Conservation (phyloP, 768 basidiomycete species). For the button mushroom (Agaricus bisporus) region DNA sequence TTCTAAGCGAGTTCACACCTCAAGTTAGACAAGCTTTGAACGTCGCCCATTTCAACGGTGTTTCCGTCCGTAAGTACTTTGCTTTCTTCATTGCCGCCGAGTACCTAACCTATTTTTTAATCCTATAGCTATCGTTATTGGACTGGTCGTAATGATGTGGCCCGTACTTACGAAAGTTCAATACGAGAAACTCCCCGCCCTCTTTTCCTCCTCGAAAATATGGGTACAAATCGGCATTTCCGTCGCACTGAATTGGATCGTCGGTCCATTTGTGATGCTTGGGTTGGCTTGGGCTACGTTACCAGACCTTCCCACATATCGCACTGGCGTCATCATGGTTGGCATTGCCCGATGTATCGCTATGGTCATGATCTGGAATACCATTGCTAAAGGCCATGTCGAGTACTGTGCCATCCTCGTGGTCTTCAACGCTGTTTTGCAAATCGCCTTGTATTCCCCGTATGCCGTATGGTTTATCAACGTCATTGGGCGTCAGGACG, state of each 20-base stretch:
- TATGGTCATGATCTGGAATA: conserved; percentile 82
- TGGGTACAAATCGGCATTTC: conserved; percentile 72
- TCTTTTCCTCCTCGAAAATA: conserved; percentile 46
- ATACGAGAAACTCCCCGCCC: conserved; percentile 59
- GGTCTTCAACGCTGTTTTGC: conserved; percentile 72
- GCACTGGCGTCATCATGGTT: conserved; percentile 78
- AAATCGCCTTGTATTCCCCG: conserved; percentile 74
- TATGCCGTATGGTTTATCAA: conserved; percentile 71
- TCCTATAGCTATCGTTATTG: conserved; percentile 68
- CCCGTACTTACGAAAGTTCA: conserved; percentile 72
- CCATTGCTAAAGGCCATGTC: conserved; percentile 31
- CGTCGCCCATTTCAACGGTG: conserved; percentile 54
- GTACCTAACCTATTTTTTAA: not conserved
- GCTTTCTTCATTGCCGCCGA: not conserved
- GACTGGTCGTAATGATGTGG: conserved; percentile 87
- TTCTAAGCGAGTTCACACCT: conserved; percentile 60
- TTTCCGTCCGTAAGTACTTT: conserved; percentile 64
- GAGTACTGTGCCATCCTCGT: conserved; percentile 34
- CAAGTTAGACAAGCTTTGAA: conserved; percentile 57
- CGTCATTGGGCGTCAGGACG: conserved; percentile 41
- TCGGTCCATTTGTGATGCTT: conserved; percentile 85
- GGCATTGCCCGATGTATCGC: conserved; percentile 70
- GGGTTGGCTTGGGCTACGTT: conserved; percentile 80
- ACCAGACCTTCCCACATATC: conserved; percentile 63
- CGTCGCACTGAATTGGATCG: conserved; percentile 70